These are phyloP conservation scores for Aegilops longissima DNA, from an alignment of 176 grass and related monocot species.

Conservation along the genomic window DNA sequence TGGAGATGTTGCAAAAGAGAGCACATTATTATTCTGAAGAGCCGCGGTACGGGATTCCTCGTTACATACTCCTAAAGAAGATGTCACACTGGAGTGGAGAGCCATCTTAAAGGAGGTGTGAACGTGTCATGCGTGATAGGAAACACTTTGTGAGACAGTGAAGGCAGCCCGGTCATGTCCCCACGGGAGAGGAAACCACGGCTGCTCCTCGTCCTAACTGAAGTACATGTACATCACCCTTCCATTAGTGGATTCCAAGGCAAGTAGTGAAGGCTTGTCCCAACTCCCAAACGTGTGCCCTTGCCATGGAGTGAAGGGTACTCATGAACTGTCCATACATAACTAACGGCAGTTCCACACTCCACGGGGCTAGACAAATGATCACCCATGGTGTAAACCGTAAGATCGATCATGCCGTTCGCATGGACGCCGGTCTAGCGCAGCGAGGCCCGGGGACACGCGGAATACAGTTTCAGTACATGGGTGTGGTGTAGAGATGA, in stretches of 20 bases:
- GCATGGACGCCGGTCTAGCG: not conserved
- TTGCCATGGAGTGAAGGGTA: constrained; percentile 32
- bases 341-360: constrained; percentile 21
- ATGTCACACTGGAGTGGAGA: not conserved
- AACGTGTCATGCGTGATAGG: not conserved
- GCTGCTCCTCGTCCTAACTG: not conserved
- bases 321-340: constrained; percentile 20
- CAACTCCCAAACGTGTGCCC: not conserved
- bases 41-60: not conserved
- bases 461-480: not conserved
- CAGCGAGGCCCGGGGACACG: constrained; percentile 33
- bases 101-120: not conserved
- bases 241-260: constrained; percentile 44
- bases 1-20: constrained; percentile 17
- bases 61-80: not conserved
- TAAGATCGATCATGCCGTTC: constrained; percentile 9
- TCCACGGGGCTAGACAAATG: not conserved
- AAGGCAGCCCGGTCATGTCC: not conserved
- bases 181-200: not conserved
- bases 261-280: constrained; percentile 8
- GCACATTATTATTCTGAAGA: not conserved
- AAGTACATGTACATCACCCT: not conserved
- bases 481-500: not conserved
- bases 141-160: not conserved
- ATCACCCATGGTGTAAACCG: constrained; percentile 9